Conservation (phyloP, 352 stramenopile genomes). For the Pythium pyrilobum region DNA sequence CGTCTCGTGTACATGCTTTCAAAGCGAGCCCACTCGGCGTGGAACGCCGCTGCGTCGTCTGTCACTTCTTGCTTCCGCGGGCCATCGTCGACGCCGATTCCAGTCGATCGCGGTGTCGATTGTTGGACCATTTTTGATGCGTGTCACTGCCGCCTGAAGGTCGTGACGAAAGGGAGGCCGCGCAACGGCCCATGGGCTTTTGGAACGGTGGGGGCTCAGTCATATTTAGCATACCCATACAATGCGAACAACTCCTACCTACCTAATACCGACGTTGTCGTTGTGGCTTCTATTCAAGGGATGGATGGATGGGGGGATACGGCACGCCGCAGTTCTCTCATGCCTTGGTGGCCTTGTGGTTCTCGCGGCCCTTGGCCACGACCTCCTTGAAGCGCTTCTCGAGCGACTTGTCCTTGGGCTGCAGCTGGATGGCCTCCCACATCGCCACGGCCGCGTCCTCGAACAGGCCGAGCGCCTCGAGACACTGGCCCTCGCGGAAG, state of each 20-base stretch:
- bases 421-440: slow-evolving; percentile 70
- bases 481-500: slow-evolving; percentile 80
- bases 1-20: not conserved
- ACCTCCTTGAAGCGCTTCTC: slow-evolving; percentile 82
- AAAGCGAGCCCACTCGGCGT: slow-evolving; percentile 1
- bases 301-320: no score
- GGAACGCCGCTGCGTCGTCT: not conserved
- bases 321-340: slow-evolving; percentile 10
- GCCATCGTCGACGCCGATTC: not conserved
- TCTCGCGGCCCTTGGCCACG: slow-evolving; percentile 62
- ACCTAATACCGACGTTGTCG: no score
- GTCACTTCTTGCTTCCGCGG: not conserved
- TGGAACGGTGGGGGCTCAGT: no score
- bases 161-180: no score
- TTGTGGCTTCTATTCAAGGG: no score
- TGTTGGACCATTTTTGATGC: not conserved
- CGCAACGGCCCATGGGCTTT: no score
- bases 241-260: not conserved
- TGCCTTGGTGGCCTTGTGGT: slow-evolving; percentile 17
- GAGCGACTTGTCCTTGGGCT: slow-evolving; percentile 62
- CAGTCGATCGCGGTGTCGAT: no score
- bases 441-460: slow-evolving; percentile 71
- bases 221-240: not conserved
- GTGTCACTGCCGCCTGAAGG: no score
- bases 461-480: slow-evolving; percentile 65